phyloP scores from a whole-genome alignment of 192 early-diverging fungal genomes.

The Coemansia sp. region DNA sequence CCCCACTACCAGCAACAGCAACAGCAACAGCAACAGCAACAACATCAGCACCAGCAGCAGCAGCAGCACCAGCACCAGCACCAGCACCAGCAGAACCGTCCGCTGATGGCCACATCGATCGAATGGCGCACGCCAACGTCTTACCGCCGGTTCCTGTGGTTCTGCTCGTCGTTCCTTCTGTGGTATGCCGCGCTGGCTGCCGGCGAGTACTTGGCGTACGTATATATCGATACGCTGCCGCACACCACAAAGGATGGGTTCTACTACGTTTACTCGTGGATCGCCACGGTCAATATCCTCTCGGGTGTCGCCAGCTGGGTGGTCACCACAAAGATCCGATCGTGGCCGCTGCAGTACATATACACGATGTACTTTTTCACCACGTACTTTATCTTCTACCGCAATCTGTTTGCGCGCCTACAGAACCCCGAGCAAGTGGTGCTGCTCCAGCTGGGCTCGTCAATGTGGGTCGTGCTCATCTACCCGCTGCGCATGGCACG shows the following conservation, averaged over 20 bases:
- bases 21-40: not conserved
- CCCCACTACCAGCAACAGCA: too few relatives aligned
- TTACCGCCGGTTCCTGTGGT: slow-evolving; percentile 76
- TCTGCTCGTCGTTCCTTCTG: slow-evolving; percentile 68
- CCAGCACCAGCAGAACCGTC: slow-evolving; percentile 42
- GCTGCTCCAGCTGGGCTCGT: slow-evolving; percentile 65
- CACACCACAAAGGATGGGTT: slow-evolving; percentile 64
- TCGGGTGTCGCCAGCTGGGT: slow-evolving; percentile 68
- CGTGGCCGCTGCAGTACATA: slow-evolving; percentile 66
- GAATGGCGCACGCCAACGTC: slow-evolving; percentile 67
- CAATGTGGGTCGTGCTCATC: slow-evolving; percentile 73
- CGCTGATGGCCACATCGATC: slow-evolving; percentile 57
- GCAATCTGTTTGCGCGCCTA: slow-evolving; percentile 72
- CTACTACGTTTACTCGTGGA: slow-evolving; percentile 74
- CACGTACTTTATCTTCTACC: slow-evolving; percentile 81
- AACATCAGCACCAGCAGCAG: slow-evolving; percentile 10
- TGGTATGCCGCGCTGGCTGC: slow-evolving; percentile 66
- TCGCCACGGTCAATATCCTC: slow-evolving; percentile 68
- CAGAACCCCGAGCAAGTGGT: slow-evolving; percentile 68
- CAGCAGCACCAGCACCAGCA: slow-evolving; percentile 10
- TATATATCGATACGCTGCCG: slow-evolving; percentile 59
- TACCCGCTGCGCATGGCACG: slow-evolving; percentile 72
- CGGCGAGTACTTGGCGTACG: slow-evolving; percentile 68
- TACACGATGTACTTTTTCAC: slow-evolving; percentile 79
- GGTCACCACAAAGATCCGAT: slow-evolving; percentile 61